Evolutionary conservation across 768 basidiomycete species (phyloP).

Genomic region (Paxillus involutus): DNA sequence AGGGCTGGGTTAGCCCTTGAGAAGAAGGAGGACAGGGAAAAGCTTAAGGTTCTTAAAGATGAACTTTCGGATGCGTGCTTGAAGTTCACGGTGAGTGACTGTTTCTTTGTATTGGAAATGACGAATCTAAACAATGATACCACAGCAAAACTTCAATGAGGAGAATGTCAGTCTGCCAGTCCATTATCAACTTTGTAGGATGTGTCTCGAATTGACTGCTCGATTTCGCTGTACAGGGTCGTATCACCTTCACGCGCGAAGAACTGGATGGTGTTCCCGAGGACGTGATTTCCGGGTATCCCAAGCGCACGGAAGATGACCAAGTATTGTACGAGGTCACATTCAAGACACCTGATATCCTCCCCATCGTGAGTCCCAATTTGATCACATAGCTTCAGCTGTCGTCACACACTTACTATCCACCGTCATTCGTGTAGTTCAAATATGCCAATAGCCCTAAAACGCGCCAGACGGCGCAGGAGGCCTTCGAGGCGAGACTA

Average conservation of each 20-base stretch:
- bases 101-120: not conserved
- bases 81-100: slow-evolving; percentile 69
- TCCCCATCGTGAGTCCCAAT: slow-evolving; percentile 58
- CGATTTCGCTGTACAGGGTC: slow-evolving; percentile 40
- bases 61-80: slow-evolving; percentile 72
- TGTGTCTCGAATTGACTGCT: not conserved
- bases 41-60: slow-evolving; percentile 66
- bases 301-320: slow-evolving; percentile 57
- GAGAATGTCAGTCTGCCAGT: slow-evolving; percentile 55
- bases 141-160: slow-evolving; percentile 86
- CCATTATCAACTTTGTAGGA: not conserved
- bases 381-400: not conserved
- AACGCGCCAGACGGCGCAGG: slow-evolving; percentile 64
- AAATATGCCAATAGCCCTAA: slow-evolving; percentile 74
- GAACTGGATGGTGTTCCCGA: slow-evolving; percentile 80
- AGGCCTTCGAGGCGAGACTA: slow-evolving; percentile 69
- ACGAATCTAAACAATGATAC: slow-evolving; percentile 1
- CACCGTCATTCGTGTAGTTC: slow-evolving; percentile 47
- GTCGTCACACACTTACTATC: not conserved
- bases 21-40: slow-evolving; percentile 52
- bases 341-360: slow-evolving; percentile 81
- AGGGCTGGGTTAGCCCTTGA: slow-evolving; percentile 77
- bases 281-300: slow-evolving; percentile 78
- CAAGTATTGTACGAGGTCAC: slow-evolving; percentile 70
- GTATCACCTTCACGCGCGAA: slow-evolving; percentile 62